Evolutionary conservation across 768 basidiomycete genomes (phyloP), one percentile per base, ranked within the genome.

Genomic region (Porphyrellus cyaneotinctus): DNA sequence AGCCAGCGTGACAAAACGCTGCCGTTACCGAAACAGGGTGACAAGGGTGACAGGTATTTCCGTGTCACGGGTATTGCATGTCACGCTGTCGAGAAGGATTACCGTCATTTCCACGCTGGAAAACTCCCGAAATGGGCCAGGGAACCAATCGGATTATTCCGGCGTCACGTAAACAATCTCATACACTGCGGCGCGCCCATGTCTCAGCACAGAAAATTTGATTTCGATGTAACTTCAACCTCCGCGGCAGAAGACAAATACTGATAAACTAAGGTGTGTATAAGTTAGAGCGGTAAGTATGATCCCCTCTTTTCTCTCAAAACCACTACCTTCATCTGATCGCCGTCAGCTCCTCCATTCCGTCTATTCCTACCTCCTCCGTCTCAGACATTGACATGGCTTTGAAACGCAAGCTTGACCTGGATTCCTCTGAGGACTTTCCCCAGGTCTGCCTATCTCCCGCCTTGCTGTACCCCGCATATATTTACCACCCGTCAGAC

Each of bases 381-480:
- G 17, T 49, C 47, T 57, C 47, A 59, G 56, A 58, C 47, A 32
- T 32, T 15, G 15, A 32, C 43, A 91, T 89, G 87, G 75, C 82
- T 37, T 57, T 88, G 65, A 92, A 91, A 70, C 80, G 89, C 67
- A 92, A 92, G 74, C 75, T 87, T 47, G 81, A 84, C 46, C 59
- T 74, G 18, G 85, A 85, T 53, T 64, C 72, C 18, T 78, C 80
- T 53, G 82, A 82, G 61, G 72, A 74, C 56, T 74, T 70, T 49
- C 78, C 74, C 56, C 76, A 68, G 57, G 84, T 84, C 68, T 3
- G 60, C 22, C 61, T 58, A 35, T 58, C 58, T 51, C 58, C 47
- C 33, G 18, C 39, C 63, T 52, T 58, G 38, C 54, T 35, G 24
- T 37, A 1, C 3, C 64, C 57, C 52, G 52, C 54, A 31, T 51